Evolutionary conservation across 1,139 yeast genomes (phyloP).

Genomic region (Lodderomyces theae): DNA sequence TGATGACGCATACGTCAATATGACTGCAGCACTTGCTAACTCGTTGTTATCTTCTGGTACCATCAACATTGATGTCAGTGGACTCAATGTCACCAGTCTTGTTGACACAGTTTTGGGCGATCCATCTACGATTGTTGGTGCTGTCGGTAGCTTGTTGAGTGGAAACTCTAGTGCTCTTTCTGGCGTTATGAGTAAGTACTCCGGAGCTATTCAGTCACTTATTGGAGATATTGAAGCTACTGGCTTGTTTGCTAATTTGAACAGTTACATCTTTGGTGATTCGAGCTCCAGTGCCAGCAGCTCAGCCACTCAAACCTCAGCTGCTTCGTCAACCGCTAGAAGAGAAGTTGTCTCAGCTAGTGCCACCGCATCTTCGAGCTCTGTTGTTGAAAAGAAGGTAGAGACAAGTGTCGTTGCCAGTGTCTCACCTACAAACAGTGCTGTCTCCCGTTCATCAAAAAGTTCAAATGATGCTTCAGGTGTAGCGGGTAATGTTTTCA

Average conservation of each 20-base stretch:
- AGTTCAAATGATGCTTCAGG: conserved; percentile 1
- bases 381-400: neutral
- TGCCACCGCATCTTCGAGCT: conserved; percentile 6
- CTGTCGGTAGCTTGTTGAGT: conserved; percentile 25
- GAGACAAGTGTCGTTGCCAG: conserved; percentile 1
- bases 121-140: conserved; percentile 22
- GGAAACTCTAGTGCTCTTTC: conserved; percentile 15
- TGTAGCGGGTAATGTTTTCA: neutral
- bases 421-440: conserved; percentile 1
- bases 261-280: conserved; percentile 33
- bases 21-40: conserved; percentile 31
- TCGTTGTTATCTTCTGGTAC: conserved; percentile 29
- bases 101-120: conserved; percentile 25
- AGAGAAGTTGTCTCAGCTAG: conserved; percentile 5
- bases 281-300: conserved; percentile 19
- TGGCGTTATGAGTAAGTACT: conserved; percentile 26
- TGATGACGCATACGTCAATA: conserved; percentile 35
- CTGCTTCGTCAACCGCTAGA: conserved; percentile 9
- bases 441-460: conserved; percentile 1
- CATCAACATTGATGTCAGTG: conserved; percentile 20
- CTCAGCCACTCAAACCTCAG: conserved; percentile 9
- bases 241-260: conserved; percentile 42
- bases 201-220: conserved; percentile 30
- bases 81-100: conserved; percentile 28
- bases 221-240: conserved; percentile 34